Evolutionary conservation across 148 eudicot genomes (phyloP), one percentile per base, ranked within the genome.

Genomic region (Chenopodium quinoa): DNA sequence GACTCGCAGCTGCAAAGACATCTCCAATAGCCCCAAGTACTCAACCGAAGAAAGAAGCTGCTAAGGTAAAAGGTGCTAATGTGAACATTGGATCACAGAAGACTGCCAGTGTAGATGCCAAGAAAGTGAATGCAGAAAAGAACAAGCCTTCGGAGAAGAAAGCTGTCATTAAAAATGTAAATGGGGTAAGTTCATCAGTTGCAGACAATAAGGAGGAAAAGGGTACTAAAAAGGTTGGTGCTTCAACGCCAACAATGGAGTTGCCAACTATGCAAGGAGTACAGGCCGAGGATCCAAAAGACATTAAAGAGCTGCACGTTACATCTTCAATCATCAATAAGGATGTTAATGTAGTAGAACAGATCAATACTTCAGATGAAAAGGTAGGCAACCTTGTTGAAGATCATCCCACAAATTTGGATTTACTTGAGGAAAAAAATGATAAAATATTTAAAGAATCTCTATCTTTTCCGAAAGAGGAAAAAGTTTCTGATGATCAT

Each of bases 1-100:
- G 92, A 19, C 91, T 93, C 64, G 89, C 97, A 25, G 85, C 95
- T 83, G 86, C 93, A 72, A 89, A 85, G 69, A 78, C 89, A 81
- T 76, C 78, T 73, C 89, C 84, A 46, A 86, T 83, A 71, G 82
- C 82, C 50, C 80, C 89, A 54, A 78, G 86, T 14, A 76, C 86
- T 76, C 89, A 85, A 75, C 75, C 86, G 63, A 87, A 83, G 80
- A 91, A 87, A 71, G 80, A 76, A 68, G 52, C 72, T 62, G 44
- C 86, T 40, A 92, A 88, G 84, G 87, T 58, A 32, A 86, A 82
- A 69, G 75, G 72, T 69, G 60, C 44, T 54, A 64, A 17, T 19
- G 79, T 37, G 44, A 82, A 74, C 65, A 20, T 66, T 27, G 20
- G 73, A 25, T 31, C 79, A 9, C 84, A 84, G 67, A 87, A 79